Conservation (phyloP, 116 monocot genomes). For the Trichopus zeylanicus region DNA sequence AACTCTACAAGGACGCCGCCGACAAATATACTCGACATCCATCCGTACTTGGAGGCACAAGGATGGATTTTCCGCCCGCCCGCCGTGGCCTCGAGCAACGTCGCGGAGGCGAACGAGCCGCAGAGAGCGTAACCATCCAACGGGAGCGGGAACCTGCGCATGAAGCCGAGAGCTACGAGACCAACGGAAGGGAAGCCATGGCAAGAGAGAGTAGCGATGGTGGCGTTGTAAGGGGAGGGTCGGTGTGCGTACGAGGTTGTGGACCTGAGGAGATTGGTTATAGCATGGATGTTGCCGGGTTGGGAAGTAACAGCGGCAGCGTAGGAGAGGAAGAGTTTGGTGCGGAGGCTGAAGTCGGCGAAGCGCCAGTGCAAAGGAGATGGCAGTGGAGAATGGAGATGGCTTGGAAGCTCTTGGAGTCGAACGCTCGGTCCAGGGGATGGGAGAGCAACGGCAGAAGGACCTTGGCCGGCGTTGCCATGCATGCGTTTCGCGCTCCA, state of each 20-base stretch:
- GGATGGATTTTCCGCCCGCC: slow-evolving; percentile 28
- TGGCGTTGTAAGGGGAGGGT: slow-evolving; percentile 13
- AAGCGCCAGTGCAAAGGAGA: slow-evolving; percentile 8
- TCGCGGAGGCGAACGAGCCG: slow-evolving; percentile 25
- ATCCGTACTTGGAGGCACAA: slow-evolving; percentile 19
- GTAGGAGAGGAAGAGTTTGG: slow-evolving; percentile 22
- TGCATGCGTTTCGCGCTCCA: no score
- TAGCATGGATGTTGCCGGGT: neutral
- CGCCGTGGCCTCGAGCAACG: neutral
- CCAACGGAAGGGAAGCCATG: slow-evolving; percentile 19
- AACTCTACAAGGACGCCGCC: slow-evolving; percentile 36
- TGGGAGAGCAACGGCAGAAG: slow-evolving; percentile 6
- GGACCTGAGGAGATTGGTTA: neutral
- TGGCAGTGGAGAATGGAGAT: slow-evolving; percentile 20
- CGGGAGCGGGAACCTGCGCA: slow-evolving; percentile 23
- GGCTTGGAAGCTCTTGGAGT: slow-evolving; percentile 8
- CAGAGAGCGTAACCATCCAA: slow-evolving; percentile 43
- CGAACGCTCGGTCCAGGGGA: slow-evolving; percentile 7
- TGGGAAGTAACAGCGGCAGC: neutral
- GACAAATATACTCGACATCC: slow-evolving; percentile 39
- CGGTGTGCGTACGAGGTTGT: neutral
- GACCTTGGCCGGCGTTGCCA: neutral
- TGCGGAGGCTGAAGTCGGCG: neutral
- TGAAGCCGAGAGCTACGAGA: slow-evolving; percentile 16
- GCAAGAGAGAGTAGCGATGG: slow-evolving; percentile 15